Evolutionary conservation across 2,329 filamentous ascomycete species (phyloP), one percentile per base, ranked within the genome.

Genomic region (Calonectria naviculata): DNA sequence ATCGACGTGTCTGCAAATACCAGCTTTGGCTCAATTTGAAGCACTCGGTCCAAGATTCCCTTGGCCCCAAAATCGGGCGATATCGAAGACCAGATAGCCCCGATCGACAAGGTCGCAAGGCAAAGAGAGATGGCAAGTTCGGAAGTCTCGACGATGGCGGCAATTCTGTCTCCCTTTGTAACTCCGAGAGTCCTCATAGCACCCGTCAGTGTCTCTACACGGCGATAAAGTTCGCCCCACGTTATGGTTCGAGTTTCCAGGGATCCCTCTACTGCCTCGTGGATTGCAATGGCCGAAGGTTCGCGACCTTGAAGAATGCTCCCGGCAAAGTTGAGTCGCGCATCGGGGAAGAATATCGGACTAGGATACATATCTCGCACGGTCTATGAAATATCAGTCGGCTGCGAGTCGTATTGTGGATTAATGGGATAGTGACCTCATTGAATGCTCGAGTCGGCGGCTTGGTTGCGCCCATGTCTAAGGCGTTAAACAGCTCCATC

Each of bases 51-150:
- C n/a, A 70, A 41, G 21, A 70, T 70, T 2, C 49, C 67, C 9
- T 49, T 41, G 6, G 31, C 41, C 1, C 67, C 62, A 26, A 66
- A 60, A n/a, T 66, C 67, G 0, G 67, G 67, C 6, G 67, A 70
- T 4, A 47, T 31, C 1, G 62, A 61, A 9, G 67, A 66, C 52
- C 62, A 70, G 19, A 70, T 70, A 1, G 67, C 67, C 1, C 67
- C 62, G 2, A 66, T 65, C 6, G 67, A 70, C 5, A 66, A 42
- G 29, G 67, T 66, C 19, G 67, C 67, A 5, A 70, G 36, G 28
- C 62, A 66, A 4, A 60, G 13, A 15, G 42, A 44, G 9, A 70
- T 31, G 41, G 67, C 31, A 13, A 31, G 36, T 6, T 41, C n/a
- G 4, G 36, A 61, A 5, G 47, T 70, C 12, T 42, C 41, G 7